Evolutionary conservation across 2,329 filamentous ascomycete species (phyloP), one percentile per base, ranked within the genome.

Genomic region (Elsinoe ampelina): DNA sequence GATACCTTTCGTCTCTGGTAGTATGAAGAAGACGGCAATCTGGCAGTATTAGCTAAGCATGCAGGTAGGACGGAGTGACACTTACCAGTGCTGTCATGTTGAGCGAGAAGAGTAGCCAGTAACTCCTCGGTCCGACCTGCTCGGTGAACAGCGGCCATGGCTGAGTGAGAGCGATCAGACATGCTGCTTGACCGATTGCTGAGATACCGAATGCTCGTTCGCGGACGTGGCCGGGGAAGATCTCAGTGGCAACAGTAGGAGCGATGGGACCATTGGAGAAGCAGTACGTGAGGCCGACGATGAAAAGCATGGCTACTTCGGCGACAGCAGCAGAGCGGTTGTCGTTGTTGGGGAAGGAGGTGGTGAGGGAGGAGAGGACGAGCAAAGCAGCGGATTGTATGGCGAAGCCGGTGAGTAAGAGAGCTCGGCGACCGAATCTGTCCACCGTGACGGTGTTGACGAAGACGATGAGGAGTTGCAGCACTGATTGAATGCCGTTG

Each of bases 1-100:
- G 41, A 65, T 60, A 19, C 84, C 84, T 72, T 87, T 87, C 7
- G 84, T 87, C 70, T 88, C 85, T 1, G 85, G 85, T 15, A 86
- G 75, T 59, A 83, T 78, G 72, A 85, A 81, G 73, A 76, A 84
- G 51, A 83, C 80, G 63, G 83, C 84, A 43, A 54, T 42, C 51
- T 54, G 48, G 2, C 12, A 17, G 3, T 32, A 10, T 32, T 17
- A 32, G 51, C n/a, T n/a, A 11, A 8, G 17, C 2, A 4, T n/a
- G 36, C 11, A 2, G 17, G 17, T 30, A 13, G 10, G 17, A 3
- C 6, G 20, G 17, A n/a, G 13, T 17, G n/a, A 15, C n/a, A 22
- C 51, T 15, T 42, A 71, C 64, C 55, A 70, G 42, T 8, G 69
- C 70, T 39, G 67, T 62, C 32, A 69, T 62, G 59, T 74, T 74